A percentile compares a stretch with the other conserved stretches of the same genome.
Conservation (phyloP, 139 green algal species). For the Desmodesmus armatus region DNA sequence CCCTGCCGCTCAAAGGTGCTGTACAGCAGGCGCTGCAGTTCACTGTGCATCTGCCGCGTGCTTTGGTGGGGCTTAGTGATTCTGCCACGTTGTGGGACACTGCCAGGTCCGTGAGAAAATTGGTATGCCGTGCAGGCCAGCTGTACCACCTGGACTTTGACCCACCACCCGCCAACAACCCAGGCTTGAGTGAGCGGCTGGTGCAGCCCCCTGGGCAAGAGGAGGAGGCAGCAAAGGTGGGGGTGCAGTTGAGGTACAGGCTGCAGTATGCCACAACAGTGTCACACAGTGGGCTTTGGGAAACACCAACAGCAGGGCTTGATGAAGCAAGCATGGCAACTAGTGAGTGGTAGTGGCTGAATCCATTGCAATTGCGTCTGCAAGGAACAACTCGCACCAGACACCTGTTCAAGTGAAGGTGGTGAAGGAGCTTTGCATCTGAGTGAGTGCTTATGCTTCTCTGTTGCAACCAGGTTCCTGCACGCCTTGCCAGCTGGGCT, state of each 20-base stretch:
- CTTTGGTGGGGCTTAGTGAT: too few relatives aligned
- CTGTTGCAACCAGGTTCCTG: slow-evolving; percentile 44
- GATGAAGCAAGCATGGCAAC: too few relatives aligned
- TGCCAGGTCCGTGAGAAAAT: not conserved
- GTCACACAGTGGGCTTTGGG: not conserved
- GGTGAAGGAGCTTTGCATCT: too few relatives aligned
- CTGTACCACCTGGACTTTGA: slow-evolving; percentile 85
- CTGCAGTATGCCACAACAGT: not conserved
- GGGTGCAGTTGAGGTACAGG: not conserved
- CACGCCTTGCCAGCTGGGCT: slow-evolving; percentile 50
- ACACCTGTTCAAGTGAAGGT: too few relatives aligned
- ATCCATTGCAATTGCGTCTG: too few relatives aligned
- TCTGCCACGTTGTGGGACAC: too few relatives aligned
- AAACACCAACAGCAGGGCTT: too few relatives aligned
- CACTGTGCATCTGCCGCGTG: too few relatives aligned
- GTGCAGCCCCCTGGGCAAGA: slow-evolving; percentile 50
- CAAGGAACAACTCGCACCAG: too few relatives aligned
- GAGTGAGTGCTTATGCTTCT: too few relatives aligned
- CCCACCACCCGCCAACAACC: slow-evolving; percentile 71
- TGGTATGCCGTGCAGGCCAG: slow-evolving; percentile 41
- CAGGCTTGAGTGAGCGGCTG: slow-evolving; percentile 70
- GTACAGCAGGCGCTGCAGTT: slow-evolving; percentile 48
- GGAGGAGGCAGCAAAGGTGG: slow-evolving; percentile 61
- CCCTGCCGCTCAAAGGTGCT: not conserved
- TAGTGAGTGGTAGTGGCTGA: too few relatives aligned